phyloP scores from a whole-genome alignment of 1,284 basidiomycete species.

The Ceratobasidium sp. region DNA sequence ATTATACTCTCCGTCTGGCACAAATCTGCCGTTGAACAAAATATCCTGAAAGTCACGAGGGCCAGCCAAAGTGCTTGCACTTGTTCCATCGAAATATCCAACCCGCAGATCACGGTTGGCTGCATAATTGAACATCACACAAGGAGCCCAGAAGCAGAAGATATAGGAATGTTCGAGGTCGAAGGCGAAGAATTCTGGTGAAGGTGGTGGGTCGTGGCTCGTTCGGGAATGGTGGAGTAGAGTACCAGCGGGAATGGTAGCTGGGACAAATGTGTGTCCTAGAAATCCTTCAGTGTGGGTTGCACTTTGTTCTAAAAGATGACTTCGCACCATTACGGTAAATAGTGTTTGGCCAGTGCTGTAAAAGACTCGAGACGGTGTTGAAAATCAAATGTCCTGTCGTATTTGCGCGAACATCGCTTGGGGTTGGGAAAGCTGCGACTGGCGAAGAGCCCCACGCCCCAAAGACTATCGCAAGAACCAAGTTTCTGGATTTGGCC shows the following conservation, averaged over 20 bases:
- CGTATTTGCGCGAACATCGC: conserved; percentile 51
- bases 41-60: conserved; percentile 63
- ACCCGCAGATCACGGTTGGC: conserved; percentile 58
- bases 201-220: conserved; percentile 53
- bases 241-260: conserved; percentile 59
- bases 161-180: conserved; percentile 62
- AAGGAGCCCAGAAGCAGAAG: conserved; percentile 58
- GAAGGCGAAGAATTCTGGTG: conserved; percentile 60
- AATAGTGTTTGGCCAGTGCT: conserved; percentile 66
- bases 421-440: conserved; percentile 8
- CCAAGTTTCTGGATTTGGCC: not conserved
- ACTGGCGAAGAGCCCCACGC: not conserved
- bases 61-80: conserved; percentile 59
- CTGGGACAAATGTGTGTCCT: conserved; percentile 61
- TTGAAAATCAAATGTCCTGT: conserved; percentile 62
- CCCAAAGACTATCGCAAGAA: not conserved
- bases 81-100: conserved; percentile 63
- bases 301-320: not conserved
- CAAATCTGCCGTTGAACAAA: conserved; percentile 56
- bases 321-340: conserved; percentile 60
- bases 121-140: conserved; percentile 57
- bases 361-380: conserved; percentile 60
- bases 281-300: not conserved
- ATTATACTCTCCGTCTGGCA: conserved; percentile 47
- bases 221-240: conserved; percentile 60